These are phyloP conservation scores for Ustilago xerochloae DNA, from an alignment of 1,284 basidiomycete genomes.

Conservation along the genomic window DNA sequence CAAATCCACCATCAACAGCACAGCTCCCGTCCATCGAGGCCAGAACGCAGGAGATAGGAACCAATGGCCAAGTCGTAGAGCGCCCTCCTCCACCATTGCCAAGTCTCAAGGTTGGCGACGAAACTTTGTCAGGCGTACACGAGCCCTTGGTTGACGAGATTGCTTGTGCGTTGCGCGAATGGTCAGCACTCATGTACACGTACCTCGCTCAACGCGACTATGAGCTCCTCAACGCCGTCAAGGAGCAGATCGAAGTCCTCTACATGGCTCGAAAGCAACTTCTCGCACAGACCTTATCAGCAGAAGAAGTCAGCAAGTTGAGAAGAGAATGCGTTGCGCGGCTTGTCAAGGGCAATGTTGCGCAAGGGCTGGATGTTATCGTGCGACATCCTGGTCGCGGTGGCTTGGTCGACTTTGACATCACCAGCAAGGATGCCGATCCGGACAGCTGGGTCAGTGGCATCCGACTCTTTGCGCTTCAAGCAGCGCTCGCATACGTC, in stretches of 20 bases:
- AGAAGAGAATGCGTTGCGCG: slow-evolving; percentile 86
- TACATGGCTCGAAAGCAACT: slow-evolving; percentile 89
- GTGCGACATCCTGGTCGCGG: slow-evolving; percentile 93
- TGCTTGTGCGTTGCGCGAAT: slow-evolving; percentile 92
- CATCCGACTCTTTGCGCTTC: slow-evolving; percentile 65
- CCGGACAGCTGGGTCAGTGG: slow-evolving; percentile 64
- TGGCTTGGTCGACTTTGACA: slow-evolving; percentile 76
- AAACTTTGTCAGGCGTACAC: slow-evolving; percentile 48
- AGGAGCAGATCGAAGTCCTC: slow-evolving; percentile 88
- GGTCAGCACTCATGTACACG: slow-evolving; percentile 89
- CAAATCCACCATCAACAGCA: slow-evolving; percentile 12
- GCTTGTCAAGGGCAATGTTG: slow-evolving; percentile 88
- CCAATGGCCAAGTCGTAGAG: slow-evolving; percentile 44
- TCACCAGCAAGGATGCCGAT: slow-evolving; percentile 53
- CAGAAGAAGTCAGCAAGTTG: slow-evolving; percentile 85
- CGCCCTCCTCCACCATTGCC: slow-evolving; percentile 86
- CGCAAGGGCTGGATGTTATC: slow-evolving; percentile 92
- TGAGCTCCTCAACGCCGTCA: slow-evolving; percentile 84
- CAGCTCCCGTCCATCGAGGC: slow-evolving; percentile 22
- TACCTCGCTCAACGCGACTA: slow-evolving; percentile 91
- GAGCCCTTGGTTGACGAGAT: slow-evolving; percentile 98
- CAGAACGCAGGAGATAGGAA: slow-evolving; percentile 27
- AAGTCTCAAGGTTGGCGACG: slow-evolving; percentile 76
- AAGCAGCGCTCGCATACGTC: slow-evolving; percentile 67
- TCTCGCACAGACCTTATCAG: slow-evolving; percentile 84